Percentiles rank a stretch among this genome's conserved stretches.
Conservation (phyloP, 768 basidiomycete genomes). For the Trametes cinnabarina region DNA sequence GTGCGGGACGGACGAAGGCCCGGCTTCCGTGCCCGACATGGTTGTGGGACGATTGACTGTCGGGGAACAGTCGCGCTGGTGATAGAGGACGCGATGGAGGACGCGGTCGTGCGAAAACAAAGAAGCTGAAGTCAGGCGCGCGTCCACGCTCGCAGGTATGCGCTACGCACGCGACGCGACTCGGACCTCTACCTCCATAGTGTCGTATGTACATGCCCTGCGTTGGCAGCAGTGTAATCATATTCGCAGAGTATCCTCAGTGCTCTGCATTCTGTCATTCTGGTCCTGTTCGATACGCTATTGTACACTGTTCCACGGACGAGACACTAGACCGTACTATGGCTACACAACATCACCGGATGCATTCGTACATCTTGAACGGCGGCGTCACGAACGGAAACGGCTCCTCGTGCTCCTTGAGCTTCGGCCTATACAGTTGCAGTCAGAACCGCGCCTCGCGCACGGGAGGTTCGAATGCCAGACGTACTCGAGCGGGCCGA, state of each 20-base stretch:
- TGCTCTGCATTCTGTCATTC: too few relatives aligned
- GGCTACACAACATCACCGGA: slow-evolving; percentile 46
- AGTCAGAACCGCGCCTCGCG: too few relatives aligned
- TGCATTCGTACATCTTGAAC: slow-evolving; percentile 77
- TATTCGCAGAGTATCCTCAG: too few relatives aligned
- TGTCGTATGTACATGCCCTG: too few relatives aligned
- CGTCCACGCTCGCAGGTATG: too few relatives aligned
- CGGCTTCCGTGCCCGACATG: slow-evolving; percentile 9
- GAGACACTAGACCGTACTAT: neutral
- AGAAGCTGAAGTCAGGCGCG: too few relatives aligned
- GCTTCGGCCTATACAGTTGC: neutral
- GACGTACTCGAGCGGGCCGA: slow-evolving; percentile 75
- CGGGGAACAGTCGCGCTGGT: neutral
- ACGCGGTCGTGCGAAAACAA: neutral
- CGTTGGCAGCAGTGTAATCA: too few relatives aligned
- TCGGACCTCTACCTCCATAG: too few relatives aligned
- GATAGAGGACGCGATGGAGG: neutral
- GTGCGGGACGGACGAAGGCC: slow-evolving; percentile 20
- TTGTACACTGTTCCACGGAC: neutral
- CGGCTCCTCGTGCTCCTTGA: slow-evolving; percentile 56
- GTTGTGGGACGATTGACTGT: neutral
- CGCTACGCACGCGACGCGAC: too few relatives aligned
- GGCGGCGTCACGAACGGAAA: slow-evolving; percentile 63
- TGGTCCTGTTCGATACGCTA: neutral
- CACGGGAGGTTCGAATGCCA: too few relatives aligned